These are phyloP conservation scores for Onygenales sp. DNA, from an alignment of 2,329 filamentous ascomycete genomes.

Conservation along the genomic window DNA sequence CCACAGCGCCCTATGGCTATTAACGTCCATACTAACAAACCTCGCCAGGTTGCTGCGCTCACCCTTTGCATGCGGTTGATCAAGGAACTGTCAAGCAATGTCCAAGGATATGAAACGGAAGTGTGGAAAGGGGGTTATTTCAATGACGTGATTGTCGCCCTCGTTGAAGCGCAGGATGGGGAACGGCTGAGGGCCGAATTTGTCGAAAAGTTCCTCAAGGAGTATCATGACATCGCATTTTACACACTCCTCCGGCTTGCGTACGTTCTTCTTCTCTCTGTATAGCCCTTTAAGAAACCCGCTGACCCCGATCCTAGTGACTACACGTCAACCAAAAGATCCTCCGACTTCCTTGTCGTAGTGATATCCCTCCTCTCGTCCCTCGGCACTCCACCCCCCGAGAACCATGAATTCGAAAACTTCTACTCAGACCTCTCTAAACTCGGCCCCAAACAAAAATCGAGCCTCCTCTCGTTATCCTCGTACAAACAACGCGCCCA, in stretches of 20 bases:
- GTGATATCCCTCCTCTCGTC: slow-evolving; percentile 29
- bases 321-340: slow-evolving; percentile 21
- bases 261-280: slow-evolving; percentile 39
- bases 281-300: neutral
- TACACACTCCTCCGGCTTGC: slow-evolving; percentile 67
- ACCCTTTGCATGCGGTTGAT: slow-evolving; percentile 74
- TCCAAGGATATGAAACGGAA: slow-evolving; percentile 43
- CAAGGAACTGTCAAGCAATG: slow-evolving; percentile 63
- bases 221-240: slow-evolving; percentile 76
- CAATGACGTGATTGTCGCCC: slow-evolving; percentile 49
- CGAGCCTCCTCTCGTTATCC: slow-evolving; percentile 54
- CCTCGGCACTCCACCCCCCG: slow-evolving; percentile 58
- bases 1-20: slow-evolving; percentile 5
- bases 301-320: slow-evolving; percentile 20
- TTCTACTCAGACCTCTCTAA: slow-evolving; percentile 42
- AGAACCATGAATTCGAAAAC: slow-evolving; percentile 26
- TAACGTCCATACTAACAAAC: slow-evolving; percentile 1
- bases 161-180: slow-evolving; percentile 51
- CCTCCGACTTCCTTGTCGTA: slow-evolving; percentile 22
- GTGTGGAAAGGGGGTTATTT: slow-evolving; percentile 63
- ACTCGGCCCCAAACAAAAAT: slow-evolving; percentile 47
- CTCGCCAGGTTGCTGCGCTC: slow-evolving; percentile 53
- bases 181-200: slow-evolving; percentile 62
- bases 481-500: slow-evolving; percentile 74
- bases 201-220: slow-evolving; percentile 64